A percentile compares a stretch with the other conserved stretches of the same genome.
Evolutionary conservation across 306 rosid genomes (phyloP).

Genomic region (Sesbania bispinosa): DNA sequence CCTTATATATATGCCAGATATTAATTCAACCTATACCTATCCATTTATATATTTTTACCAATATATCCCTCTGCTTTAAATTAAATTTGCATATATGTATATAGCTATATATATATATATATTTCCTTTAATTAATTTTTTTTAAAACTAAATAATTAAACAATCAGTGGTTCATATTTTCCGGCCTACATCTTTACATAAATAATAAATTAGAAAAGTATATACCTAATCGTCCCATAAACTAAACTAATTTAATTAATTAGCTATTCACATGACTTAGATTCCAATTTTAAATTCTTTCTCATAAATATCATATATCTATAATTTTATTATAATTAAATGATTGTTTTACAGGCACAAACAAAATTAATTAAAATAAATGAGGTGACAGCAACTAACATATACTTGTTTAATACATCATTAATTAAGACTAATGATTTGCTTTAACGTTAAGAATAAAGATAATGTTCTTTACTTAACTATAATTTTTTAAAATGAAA

Average conservation of each 20-base stretch:
- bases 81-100: not conserved
- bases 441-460: too few relatives aligned
- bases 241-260: not conserved
- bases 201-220: not conserved
- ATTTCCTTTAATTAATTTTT: not conserved
- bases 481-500: not conserved
- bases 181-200: not conserved
- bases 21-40: too few relatives aligned
- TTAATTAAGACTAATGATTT: too few relatives aligned
- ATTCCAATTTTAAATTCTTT: not conserved
- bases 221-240: not conserved
- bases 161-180: not conserved
- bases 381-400: too few relatives aligned
- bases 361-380: too few relatives aligned
- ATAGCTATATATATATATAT: not conserved
- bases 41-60: conserved; percentile 23
- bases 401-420: too few relatives aligned
- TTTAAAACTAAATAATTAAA: not conserved
- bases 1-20: not conserved
- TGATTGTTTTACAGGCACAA: too few relatives aligned
- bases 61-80: conserved; percentile 36
- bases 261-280: not conserved
- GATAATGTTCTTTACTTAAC: too few relatives aligned
- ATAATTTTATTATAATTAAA: too few relatives aligned
- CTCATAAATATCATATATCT: too few relatives aligned